phyloP scores from a whole-genome alignment of 768 basidiomycete genomes.

The Pisolithus orientalis region DNA sequence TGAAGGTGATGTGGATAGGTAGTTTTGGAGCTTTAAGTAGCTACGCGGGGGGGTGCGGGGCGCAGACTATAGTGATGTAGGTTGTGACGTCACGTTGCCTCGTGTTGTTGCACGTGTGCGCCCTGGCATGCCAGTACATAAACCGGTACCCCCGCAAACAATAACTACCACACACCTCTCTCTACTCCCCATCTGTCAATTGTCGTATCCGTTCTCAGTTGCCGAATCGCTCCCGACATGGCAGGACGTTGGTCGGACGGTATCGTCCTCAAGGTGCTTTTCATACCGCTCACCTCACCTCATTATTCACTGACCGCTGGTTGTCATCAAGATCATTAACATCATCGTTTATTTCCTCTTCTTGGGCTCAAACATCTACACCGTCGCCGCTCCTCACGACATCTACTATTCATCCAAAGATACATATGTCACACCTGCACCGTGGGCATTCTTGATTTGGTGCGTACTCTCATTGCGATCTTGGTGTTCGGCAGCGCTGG shows the following conservation, averaged over 20 bases:
- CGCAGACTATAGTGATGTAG: background rate
- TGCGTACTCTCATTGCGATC: slow-evolving; percentile 23
- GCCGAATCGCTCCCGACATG: slow-evolving; percentile 31
- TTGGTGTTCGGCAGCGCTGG: background rate
- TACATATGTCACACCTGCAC: slow-evolving; percentile 92
- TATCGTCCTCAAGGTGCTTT: slow-evolving; percentile 68
- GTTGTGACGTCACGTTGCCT: slow-evolving; percentile 8
- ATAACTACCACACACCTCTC: slow-evolving; percentile 10
- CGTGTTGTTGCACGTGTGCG: slow-evolving; percentile 11
- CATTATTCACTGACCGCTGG: background rate
- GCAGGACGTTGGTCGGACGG: slow-evolving; percentile 70
- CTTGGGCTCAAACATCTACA: slow-evolving; percentile 88
- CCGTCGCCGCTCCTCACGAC: slow-evolving; percentile 66
- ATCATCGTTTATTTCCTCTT: slow-evolving; percentile 79
- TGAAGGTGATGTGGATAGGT: too few species aligned
- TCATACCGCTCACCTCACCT: background rate
- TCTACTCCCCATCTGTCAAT: slow-evolving; percentile 3
- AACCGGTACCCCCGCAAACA: slow-evolving; percentile 6
- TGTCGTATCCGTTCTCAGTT: too few species aligned
- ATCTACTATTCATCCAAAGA: slow-evolving; percentile 71
- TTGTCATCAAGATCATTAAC: slow-evolving; percentile 54
- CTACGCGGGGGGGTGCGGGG: background rate
- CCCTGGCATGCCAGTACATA: slow-evolving; percentile 17
- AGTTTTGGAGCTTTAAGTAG: too few species aligned
- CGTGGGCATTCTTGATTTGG: slow-evolving; percentile 92